These are phyloP conservation scores for Lentithecium fluviatile DNA, from an alignment of 495 filamentous ascomycete species.

Conservation along the genomic window DNA sequence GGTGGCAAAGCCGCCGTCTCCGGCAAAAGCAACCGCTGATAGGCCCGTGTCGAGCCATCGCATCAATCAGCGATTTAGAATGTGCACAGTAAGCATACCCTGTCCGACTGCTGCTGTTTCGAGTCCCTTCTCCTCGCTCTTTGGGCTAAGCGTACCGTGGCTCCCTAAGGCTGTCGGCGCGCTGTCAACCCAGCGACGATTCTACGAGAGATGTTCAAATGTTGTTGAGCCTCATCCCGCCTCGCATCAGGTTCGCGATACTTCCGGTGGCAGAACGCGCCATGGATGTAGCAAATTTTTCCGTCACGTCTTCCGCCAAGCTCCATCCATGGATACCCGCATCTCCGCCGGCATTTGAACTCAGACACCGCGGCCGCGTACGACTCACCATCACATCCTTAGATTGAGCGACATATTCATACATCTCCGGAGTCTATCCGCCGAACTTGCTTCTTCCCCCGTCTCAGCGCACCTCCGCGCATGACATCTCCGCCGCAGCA, in stretches of 20 bases:
- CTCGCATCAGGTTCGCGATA: not conserved
- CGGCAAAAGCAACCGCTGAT: constrained; percentile 14
- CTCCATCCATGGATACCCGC: not conserved
- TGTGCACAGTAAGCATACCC: constrained; percentile 4
- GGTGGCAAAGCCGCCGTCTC: constrained; percentile 7
- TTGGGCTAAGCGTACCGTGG: not conserved
- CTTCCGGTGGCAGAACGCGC: too few relatives aligned
- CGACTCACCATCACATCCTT: not conserved
- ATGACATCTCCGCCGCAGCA: not conserved
- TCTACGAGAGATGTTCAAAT: too few relatives aligned
- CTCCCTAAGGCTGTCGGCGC: too few relatives aligned
- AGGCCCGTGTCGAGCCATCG: constrained; percentile 9
- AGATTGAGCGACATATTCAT: constrained; percentile 5
- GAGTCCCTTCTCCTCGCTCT: not conserved
- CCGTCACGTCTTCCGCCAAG: not conserved
- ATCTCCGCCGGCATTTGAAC: constrained; percentile 22
- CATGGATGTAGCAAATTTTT: constrained; percentile 10
- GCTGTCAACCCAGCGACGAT: too few relatives aligned
- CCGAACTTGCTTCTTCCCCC: not conserved
- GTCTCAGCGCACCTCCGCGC: not conserved
- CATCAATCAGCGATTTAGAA: constrained; percentile 26
- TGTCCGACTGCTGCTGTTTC: not conserved
- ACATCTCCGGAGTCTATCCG: constrained; percentile 2
- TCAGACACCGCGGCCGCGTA: not conserved
- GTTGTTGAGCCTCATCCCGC: too few relatives aligned